Percentiles rank a stretch among this genome's conserved stretches.
Evolutionary conservation across 257 asterid genomes (phyloP).

Genomic region (Penstemon eatonii): DNA sequence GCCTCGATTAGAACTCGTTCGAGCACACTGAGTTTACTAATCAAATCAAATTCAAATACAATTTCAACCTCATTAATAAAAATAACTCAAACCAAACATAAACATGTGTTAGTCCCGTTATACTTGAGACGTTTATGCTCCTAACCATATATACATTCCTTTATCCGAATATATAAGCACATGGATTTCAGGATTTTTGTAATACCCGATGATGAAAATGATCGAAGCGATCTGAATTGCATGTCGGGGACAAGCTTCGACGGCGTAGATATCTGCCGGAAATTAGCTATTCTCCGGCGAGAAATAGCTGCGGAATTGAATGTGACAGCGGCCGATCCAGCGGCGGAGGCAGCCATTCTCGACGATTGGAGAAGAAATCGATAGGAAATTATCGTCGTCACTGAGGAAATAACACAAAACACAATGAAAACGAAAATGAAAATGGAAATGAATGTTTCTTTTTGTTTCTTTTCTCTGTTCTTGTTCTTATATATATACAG

Average conservation of each 20-base stretch:
- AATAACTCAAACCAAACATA: too few relatives aligned
- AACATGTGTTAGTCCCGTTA: too few relatives aligned
- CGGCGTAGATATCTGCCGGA: slow-evolving; percentile 24
- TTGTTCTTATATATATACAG: too few relatives aligned
- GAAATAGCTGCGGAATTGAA: slow-evolving; percentile 29
- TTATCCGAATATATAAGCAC: neutral
- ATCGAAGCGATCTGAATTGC: slow-evolving; percentile 30
- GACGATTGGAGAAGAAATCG: neutral
- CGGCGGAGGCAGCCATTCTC: slow-evolving; percentile 36
- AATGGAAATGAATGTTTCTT: neutral
- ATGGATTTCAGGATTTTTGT: neutral
- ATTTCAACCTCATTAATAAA: too few relatives aligned
- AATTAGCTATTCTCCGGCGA: slow-evolving; percentile 27
- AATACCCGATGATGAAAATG: slow-evolving; percentile 44
- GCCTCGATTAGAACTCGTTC: too few relatives aligned
- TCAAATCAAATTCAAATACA: neutral
- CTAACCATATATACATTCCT: neutral
- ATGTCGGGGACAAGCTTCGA: slow-evolving; percentile 31
- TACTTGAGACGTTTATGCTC: neutral
- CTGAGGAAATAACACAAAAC: neutral
- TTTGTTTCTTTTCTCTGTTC: too few relatives aligned
- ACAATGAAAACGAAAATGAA: neutral
- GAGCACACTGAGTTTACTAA: too few relatives aligned
- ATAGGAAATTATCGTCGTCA: slow-evolving; percentile 21
- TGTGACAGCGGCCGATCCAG: slow-evolving; percentile 40